These are phyloP conservation scores for Lactarius hengduanensis DNA, from an alignment of 768 basidiomycete genomes.

Conservation along the genomic window DNA sequence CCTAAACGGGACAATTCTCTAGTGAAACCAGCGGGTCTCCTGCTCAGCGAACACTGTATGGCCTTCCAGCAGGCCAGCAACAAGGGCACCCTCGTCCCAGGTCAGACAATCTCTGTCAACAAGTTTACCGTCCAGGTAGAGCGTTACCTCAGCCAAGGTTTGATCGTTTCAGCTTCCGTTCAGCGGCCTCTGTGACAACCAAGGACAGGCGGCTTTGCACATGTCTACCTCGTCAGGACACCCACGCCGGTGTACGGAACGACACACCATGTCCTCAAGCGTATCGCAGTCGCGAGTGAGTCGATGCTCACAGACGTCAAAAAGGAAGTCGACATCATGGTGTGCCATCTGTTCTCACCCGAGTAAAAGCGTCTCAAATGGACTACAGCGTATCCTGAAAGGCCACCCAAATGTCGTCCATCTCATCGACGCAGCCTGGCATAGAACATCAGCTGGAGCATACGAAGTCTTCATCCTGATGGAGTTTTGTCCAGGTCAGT, in stretches of 20 bases:
- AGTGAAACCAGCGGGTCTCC: constrained; percentile 2
- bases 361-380: constrained; percentile 17
- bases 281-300: constrained; percentile 91
- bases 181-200: constrained; percentile 19
- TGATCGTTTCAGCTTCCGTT: constrained; percentile 29
- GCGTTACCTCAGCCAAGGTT: constrained; percentile 93
- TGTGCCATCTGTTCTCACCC: constrained; percentile 39
- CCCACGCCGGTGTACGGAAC: constrained; percentile 85
- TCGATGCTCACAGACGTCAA: constrained; percentile 89
- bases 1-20: constrained; percentile 14
- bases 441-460: constrained; percentile 74
- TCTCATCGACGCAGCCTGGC: constrained; percentile 93
- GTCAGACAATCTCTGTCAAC: constrained; percentile 88
- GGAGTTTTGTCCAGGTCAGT: constrained; percentile 91
- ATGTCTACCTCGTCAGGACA: constrained; percentile 94
- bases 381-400: constrained; percentile 72
- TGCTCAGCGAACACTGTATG: constrained; percentile 37
- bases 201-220: constrained; percentile 86
- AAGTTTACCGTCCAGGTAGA: constrained; percentile 90
- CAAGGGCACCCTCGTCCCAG: constrained; percentile 72
- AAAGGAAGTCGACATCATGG: constrained; percentile 99
- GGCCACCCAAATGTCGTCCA: constrained; percentile 95
- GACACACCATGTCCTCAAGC: constrained; percentile 94
- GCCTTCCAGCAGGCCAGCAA: constrained; percentile 50
- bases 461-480: constrained; percentile 98